phyloP scores from a whole-genome alignment of 2,329 filamentous ascomycete species.

The Fusarium sp. region DNA sequence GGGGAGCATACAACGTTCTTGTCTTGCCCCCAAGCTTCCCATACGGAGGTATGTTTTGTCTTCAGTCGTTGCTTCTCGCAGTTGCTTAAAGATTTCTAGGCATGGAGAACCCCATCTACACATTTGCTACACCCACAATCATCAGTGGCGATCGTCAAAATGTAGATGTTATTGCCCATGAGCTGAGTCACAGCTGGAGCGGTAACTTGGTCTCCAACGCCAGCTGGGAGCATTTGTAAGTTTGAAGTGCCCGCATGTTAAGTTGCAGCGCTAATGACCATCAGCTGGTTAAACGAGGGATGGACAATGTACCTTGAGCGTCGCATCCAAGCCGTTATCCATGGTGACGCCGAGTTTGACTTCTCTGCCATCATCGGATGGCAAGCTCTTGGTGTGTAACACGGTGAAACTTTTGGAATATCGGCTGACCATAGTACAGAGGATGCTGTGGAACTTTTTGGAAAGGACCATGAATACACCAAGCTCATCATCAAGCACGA shows the following conservation, averaged over 20 bases:
- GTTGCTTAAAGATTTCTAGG: conserved; percentile 56
- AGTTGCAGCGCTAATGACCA: conserved; percentile 11
- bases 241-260: conserved; percentile 15
- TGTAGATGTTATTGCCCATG: conserved; percentile 95
- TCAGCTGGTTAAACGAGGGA: conserved; percentile 78
- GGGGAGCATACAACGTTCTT: conserved; percentile 95
- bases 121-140: conserved; percentile 94
- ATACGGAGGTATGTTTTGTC: conserved; percentile 74
- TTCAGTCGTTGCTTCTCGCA: neutral
- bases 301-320: conserved; percentile 98
- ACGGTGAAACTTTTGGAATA: neutral
- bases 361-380: conserved; percentile 97
- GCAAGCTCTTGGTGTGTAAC: conserved; percentile 77
- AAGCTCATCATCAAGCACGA: conserved; percentile 90
- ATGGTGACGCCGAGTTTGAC: conserved; percentile 88
- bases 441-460: conserved; percentile 83
- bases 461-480: conserved; percentile 90
- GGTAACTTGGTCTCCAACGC: conserved; percentile 86
- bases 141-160: conserved; percentile 93
- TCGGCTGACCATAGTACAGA: conserved; percentile 57
- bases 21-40: conserved; percentile 92
- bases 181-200: conserved; percentile 83
- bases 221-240: conserved; percentile 84
- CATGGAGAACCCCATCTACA: conserved; percentile 95
- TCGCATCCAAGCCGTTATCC: conserved; percentile 80